Evolutionary conservation across 192 early-diverging fungal species (phyloP), one percentile per base, ranked within the genome.

Genomic region (Coemansia reversa): DNA sequence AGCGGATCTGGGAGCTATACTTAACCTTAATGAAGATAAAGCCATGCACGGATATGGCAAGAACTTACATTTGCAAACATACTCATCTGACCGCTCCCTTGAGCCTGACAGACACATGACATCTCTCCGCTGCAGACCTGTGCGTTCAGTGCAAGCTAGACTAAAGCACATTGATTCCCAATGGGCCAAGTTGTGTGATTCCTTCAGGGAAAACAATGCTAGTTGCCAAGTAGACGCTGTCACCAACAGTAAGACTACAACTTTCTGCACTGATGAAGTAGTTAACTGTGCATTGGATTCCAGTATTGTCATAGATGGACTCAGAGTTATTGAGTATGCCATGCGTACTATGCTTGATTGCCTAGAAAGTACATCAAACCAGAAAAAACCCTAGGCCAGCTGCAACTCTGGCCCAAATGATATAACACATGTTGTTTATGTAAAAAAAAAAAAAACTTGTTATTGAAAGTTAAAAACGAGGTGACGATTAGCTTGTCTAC

Each of bases 31-130:
- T 24, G 52, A 14, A 25, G 49, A n/a, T 6, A 62, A 51, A 19
- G n/a, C 39, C 35, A 5, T n/a, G 7, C 62, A 63, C 51, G 49
- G 27, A 11, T 22, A 47, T 25, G 23, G 28, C 60, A 62, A 29
- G 19, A 8, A 20, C 25, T 23, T 12, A 28, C 8, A 7, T n/a
- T 29, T 29, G 53, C 32, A 7, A 18, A 59, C 53, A 51, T 39
- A 8, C 9, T 29, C 39, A 16, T 16, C 39, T 14, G 12, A 16
- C 39, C 39, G 16, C 16, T 5, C 39, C 2, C 39, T 45, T 45
- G 39, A 16, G 39, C 9, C 3, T 45, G 39, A 11, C 39, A 45
- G 39, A 45, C 39, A 45, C 1, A 45, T 11, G 3, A 5, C 39
- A 11, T 45, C 39, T 45, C 14, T 3, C 9, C 39, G 14, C 14